Percentiles rank a stretch among this genome's conserved stretches.
phyloP scores from a whole-genome alignment of 106 monocot species.

The Platanthera zijinensis region DNA sequence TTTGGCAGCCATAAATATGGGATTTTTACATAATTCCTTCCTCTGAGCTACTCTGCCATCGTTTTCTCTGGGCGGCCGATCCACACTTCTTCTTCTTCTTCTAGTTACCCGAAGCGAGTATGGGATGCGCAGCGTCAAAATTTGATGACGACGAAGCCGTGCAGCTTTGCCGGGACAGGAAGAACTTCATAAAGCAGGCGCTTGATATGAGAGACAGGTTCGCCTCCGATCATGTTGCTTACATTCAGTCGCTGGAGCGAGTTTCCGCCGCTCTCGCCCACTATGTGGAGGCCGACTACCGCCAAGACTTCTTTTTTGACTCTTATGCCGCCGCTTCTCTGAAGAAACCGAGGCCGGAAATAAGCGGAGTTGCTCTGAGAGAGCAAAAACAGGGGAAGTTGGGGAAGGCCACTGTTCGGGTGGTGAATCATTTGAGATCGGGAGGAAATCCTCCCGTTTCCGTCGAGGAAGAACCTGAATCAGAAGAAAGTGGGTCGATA shows the following conservation, averaged over 20 bases:
- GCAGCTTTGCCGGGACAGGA: conserved; percentile 77
- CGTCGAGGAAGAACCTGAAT: conserved; percentile 53
- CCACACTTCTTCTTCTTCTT: not conserved
- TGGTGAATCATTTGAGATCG: conserved; percentile 51
- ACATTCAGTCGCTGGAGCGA: conserved; percentile 59
- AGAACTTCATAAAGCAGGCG: conserved; percentile 79
- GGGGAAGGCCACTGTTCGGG: conserved; percentile 21
- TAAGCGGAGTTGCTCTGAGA: conserved; percentile 13
- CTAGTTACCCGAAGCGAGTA: conserved; percentile 12
- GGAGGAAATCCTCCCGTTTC: conserved; percentile 46
- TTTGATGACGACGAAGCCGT: conserved; percentile 74
- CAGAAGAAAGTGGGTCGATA: conserved; percentile 45
- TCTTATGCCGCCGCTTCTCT: conserved; percentile 37
- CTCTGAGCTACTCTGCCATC: not conserved
- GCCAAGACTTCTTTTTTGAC: conserved; percentile 44
- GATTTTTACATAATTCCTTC: not conserved
- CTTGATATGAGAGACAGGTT: conserved; percentile 63
- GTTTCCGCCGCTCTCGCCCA: conserved; percentile 54
- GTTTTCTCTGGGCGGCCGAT: not conserved
- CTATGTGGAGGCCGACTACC: conserved; percentile 57
- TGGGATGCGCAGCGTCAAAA: conserved; percentile 89
- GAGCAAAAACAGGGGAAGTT: not conserved
- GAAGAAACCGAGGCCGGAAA: conserved; percentile 41
- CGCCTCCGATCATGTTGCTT: conserved; percentile 58
- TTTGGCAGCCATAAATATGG: not conserved